Percentiles rank a stretch among this genome's conserved stretches.
phyloP scores from a whole-genome alignment of 1,284 basidiomycete genomes.

The Papiliotrema terrestris region DNA sequence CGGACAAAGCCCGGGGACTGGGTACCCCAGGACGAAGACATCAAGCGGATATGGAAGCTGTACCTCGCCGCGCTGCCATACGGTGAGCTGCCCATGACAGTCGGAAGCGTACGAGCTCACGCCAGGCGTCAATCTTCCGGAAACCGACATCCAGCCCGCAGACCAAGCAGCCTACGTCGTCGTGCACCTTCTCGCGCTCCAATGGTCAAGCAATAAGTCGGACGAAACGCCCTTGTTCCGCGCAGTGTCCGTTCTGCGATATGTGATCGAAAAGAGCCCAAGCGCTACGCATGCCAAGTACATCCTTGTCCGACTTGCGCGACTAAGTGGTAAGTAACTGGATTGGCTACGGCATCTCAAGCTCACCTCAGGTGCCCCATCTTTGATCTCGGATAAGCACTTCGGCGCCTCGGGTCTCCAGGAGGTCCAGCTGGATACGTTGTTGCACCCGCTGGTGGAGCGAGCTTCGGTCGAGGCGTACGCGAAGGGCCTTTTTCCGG shows the following conservation, averaged over 20 bases:
- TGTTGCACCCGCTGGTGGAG: constrained; percentile 32
- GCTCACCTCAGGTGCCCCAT: constrained; percentile 20
- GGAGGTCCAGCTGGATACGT: constrained; percentile 41
- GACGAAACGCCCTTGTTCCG: constrained; percentile 15
- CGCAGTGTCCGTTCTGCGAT: constrained; percentile 23
- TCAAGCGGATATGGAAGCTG: constrained; percentile 24
- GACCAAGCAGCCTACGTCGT: constrained; percentile 32
- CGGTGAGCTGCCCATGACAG: constrained; percentile 14
- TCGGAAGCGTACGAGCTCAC: not conserved
- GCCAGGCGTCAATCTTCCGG: constrained; percentile 29
- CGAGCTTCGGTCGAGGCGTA: constrained; percentile 24
- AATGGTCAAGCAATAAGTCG: constrained; percentile 13
- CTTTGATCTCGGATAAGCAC: constrained; percentile 11
- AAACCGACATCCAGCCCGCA: constrained; percentile 38
- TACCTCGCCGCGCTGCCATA: constrained; percentile 31
- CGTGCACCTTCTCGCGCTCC: constrained; percentile 21
- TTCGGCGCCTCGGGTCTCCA: constrained; percentile 19
- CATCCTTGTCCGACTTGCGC: constrained; percentile 31
- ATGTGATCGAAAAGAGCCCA: constrained; percentile 24
- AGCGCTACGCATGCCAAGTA: constrained; percentile 23
- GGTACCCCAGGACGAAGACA: constrained; percentile 10
- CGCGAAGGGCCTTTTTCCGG: constrained; percentile 8
- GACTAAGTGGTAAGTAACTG: constrained; percentile 23
- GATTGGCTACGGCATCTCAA: not conserved
- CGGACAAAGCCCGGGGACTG: constrained; percentile 7